phyloP scores from a whole-genome alignment of 805 yeast species.

The Candida railenensis region DNA sequence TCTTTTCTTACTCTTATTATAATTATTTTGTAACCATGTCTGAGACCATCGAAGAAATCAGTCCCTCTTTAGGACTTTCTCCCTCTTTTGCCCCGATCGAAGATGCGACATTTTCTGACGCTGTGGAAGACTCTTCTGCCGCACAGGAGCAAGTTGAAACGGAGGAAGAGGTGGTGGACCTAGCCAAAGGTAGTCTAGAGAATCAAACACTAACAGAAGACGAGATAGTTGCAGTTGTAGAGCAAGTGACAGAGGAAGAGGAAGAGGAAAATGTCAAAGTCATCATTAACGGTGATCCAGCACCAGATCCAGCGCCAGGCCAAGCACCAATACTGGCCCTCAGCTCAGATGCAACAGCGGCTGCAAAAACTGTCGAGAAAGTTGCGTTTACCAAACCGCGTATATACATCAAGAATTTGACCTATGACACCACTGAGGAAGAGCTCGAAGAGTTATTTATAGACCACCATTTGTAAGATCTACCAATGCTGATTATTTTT shows the following conservation, averaged over 20 bases:
- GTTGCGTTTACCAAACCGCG: slow-evolving; percentile 20
- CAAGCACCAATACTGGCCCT: no score
- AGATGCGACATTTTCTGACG: neutral
- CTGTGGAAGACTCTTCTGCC: neutral
- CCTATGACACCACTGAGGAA: slow-evolving; percentile 50
- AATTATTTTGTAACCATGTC: neutral
- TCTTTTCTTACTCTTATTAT: no score
- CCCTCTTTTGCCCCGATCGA: neutral
- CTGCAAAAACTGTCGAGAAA: neutral
- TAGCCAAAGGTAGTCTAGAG: no score
- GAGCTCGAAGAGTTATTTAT: slow-evolving; percentile 47
- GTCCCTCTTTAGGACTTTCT: neutral
- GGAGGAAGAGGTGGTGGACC: no score
- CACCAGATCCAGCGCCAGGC: no score
- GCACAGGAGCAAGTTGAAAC: neutral
- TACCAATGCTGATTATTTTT: neutral
- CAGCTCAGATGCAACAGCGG: no score
- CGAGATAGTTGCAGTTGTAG: no score
- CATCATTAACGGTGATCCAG: no score
- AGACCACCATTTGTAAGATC: slow-evolving; percentile 46
- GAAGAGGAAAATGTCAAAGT: neutral
- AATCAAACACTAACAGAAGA: no score
- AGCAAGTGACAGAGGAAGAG: neutral
- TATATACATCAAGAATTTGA: slow-evolving; percentile 55
- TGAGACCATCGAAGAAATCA: neutral